Percentiles rank a stretch among this genome's conserved stretches.
Evolutionary conservation across 1,139 yeast species (phyloP).

Genomic region (Wickerhamomyces sp.): DNA sequence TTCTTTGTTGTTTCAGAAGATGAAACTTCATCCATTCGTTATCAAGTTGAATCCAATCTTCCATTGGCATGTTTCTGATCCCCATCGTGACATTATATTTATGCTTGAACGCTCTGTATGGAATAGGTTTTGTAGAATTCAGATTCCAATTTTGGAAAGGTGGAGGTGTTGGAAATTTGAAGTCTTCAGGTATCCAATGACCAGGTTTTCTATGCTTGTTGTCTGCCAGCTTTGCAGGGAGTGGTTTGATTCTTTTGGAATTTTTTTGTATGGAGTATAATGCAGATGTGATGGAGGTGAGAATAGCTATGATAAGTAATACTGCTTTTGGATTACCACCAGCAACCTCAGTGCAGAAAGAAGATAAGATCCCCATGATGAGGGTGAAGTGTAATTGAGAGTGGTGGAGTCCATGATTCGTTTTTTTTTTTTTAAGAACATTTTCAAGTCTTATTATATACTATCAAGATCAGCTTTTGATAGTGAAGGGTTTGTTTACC

Average conservation of each 20-base stretch:
- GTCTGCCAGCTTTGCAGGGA: constrained; percentile 27
- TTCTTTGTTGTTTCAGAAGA: constrained; percentile 43
- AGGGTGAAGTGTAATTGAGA: too few species aligned
- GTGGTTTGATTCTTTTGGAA: constrained; percentile 16
- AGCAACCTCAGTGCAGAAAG: too few species aligned
- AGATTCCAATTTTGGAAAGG: constrained; percentile 47
- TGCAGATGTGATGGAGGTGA: too few species aligned
- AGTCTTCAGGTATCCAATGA: constrained; percentile 49
- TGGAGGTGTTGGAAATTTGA: constrained; percentile 43
- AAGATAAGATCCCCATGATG: too few species aligned
- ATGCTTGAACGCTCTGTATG: constrained; percentile 59
- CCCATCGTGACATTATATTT: constrained; percentile 59
- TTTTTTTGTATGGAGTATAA: too few species aligned
- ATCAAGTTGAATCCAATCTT: constrained; percentile 61
- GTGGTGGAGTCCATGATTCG: too few species aligned
- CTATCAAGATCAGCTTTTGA: too few species aligned
- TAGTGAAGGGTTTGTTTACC: too few species aligned
- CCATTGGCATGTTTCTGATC: constrained; percentile 53
- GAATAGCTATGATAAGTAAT: too few species aligned
- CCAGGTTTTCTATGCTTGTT: constrained; percentile 40
- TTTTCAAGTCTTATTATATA: too few species aligned
- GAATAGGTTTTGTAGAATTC: constrained; percentile 45
- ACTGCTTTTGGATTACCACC: too few species aligned
- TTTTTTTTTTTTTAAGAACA: too few species aligned
- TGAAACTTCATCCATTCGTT: constrained; percentile 58